These are phyloP conservation scores for Crotalaria pallida DNA, from an alignment of 306 rosid species.

Conservation along the genomic window DNA sequence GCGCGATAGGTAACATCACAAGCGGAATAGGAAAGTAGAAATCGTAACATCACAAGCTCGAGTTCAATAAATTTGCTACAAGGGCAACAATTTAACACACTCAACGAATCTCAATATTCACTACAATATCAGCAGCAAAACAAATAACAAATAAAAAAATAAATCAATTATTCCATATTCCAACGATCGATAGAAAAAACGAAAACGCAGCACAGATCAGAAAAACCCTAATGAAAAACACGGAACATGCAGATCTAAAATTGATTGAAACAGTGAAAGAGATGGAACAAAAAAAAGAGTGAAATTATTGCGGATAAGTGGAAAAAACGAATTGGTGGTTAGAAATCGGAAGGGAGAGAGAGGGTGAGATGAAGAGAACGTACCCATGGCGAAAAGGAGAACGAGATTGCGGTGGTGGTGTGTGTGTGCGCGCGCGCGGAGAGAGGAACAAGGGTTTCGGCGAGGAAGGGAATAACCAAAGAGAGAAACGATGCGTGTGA, in stretches of 20 bases:
- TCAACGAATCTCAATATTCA: not conserved
- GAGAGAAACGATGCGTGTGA: not conserved
- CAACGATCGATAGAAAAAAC: not conserved
- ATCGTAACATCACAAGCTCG: not conserved
- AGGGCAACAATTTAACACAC: not conserved
- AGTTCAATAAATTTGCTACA: not conserved
- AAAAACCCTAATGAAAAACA: not conserved
- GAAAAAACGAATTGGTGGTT: not conserved
- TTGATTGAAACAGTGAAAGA: not conserved
- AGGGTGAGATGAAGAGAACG: not conserved
- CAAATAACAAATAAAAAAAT: not conserved
- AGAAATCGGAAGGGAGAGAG: not conserved
- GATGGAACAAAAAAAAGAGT: not conserved
- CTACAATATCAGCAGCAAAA: not conserved
- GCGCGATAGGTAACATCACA: not conserved
- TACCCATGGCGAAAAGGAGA: slow-evolving; percentile 29
- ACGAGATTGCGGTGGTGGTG: not conserved
- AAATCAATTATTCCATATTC: not conserved
- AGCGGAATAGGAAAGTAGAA: not conserved
- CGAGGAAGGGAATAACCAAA: not conserved
- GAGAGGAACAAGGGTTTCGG: slow-evolving; percentile 12
- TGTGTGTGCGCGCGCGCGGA: too few relatives aligned
- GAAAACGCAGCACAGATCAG: not conserved
- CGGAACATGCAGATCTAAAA: slow-evolving; percentile 24
- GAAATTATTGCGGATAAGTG: not conserved